Conservation (phyloP, 805 yeast species). For the Metschnikowia drakensbergensis region DNA sequence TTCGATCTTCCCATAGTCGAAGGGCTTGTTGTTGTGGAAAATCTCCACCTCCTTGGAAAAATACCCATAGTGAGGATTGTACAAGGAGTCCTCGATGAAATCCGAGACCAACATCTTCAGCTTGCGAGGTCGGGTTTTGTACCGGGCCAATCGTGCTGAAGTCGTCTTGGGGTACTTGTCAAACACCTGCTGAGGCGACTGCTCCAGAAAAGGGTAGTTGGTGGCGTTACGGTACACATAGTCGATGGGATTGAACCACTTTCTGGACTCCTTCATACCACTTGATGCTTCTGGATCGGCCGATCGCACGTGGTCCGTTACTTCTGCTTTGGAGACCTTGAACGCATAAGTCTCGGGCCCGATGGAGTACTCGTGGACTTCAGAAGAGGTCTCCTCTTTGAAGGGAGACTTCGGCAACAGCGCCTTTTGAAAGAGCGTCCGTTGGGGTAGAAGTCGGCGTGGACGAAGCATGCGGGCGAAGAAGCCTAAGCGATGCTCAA, state of each 20-base stretch:
- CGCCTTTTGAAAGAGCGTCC: constrained; percentile 22
- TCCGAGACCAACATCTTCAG: constrained; percentile 73
- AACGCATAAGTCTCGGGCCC: constrained; percentile 45
- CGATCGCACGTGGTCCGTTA: too few species aligned
- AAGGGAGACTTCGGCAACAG: constrained; percentile 18
- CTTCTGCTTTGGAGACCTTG: constrained; percentile 21
- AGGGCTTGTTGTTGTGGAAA: constrained; percentile 62
- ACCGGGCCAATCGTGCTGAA: constrained; percentile 30
- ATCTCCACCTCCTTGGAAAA: constrained; percentile 76
- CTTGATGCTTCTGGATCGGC: too few species aligned
- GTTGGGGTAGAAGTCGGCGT: neutral
- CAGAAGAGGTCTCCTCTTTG: constrained; percentile 18
- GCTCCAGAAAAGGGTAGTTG: constrained; percentile 38
- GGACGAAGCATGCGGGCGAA: neutral
- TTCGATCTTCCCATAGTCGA: constrained; percentile 52
- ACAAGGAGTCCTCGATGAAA: constrained; percentile 80
- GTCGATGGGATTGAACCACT: constrained; percentile 28
- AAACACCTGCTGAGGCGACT: constrained; percentile 38
- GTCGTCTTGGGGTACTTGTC: constrained; percentile 33
- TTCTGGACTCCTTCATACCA: neutral
- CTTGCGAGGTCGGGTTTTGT: constrained; percentile 49
- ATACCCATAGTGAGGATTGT: constrained; percentile 80
- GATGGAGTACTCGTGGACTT: constrained; percentile 42
- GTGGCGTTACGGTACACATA: constrained; percentile 38
- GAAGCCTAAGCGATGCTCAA: neutral